Percentiles rank a stretch among this genome's conserved stretches.
Conservation (phyloP, 441 rosid species). For the Euphorbia celastroides region DNA sequence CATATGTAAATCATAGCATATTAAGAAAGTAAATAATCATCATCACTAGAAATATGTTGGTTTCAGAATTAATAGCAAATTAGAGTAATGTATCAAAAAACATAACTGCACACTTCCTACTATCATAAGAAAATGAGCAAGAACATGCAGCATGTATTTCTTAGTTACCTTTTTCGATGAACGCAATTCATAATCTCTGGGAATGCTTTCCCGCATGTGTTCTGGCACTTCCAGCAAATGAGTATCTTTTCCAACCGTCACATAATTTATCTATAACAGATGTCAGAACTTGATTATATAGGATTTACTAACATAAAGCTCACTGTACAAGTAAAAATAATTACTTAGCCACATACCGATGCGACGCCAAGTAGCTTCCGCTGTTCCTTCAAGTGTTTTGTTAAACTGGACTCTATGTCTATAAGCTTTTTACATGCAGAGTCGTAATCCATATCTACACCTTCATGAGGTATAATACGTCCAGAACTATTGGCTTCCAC, state of each 20-base stretch:
- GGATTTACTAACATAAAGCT: slow-evolving; percentile 20
- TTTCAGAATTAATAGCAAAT: not conserved
- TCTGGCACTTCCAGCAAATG: slow-evolving; percentile 90
- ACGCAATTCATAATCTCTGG: slow-evolving; percentile 82
- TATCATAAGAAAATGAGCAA: slow-evolving; percentile 3
- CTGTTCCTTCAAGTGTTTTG: slow-evolving; percentile 83
- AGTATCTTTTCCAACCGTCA: slow-evolving; percentile 83
- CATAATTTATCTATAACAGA: slow-evolving; percentile 68
- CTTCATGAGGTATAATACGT: slow-evolving; percentile 84
- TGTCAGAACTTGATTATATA: slow-evolving; percentile 25
- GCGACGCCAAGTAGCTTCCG: slow-evolving; percentile 68
- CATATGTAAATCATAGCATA: not conserved
- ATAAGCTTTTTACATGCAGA: slow-evolving; percentile 50
- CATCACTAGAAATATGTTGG: not conserved
- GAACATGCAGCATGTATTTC: not conserved
- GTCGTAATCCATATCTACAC: slow-evolving; percentile 79
- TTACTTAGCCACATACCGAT: slow-evolving; percentile 49
- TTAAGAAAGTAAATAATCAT: not conserved
- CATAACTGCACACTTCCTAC: not conserved
- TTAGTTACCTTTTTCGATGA: slow-evolving; percentile 88
- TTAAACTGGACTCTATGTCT: slow-evolving; percentile 59
- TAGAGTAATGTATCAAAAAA: not conserved
- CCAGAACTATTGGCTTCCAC: slow-evolving; percentile 85
- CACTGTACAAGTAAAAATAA: slow-evolving; percentile 9
- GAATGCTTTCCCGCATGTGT: slow-evolving; percentile 61